Conservation (phyloP, 768 basidiomycete genomes). For the Termitomyces sp. region DNA sequence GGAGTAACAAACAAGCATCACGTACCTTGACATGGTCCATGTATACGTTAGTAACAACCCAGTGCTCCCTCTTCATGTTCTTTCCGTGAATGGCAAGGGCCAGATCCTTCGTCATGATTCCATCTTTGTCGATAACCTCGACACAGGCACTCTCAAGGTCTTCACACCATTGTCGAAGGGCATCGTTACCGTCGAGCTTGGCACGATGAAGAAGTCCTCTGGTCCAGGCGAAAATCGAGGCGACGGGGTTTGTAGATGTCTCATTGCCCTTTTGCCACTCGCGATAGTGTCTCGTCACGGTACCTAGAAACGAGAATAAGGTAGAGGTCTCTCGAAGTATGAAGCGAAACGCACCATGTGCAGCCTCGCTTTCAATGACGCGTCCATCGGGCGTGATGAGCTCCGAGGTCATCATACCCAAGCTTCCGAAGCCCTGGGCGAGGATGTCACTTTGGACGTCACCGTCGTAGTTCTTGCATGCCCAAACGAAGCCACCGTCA, state of each 20-base stretch:
- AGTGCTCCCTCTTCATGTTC: conserved; percentile 89
- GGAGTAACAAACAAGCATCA: background rate
- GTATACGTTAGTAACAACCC: conserved; percentile 93
- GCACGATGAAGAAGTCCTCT: conserved; percentile 91
- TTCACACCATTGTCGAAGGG: conserved; percentile 68
- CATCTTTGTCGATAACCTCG: conserved; percentile 87
- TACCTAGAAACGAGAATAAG: conserved; percentile 37
- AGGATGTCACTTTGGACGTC: conserved; percentile 91
- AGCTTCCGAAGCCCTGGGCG: conserved; percentile 93
- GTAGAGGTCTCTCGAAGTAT: background rate
- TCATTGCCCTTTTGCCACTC: conserved; percentile 97
- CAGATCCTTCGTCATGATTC: conserved; percentile 96
- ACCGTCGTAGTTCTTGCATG: conserved; percentile 78
- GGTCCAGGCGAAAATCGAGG: conserved; percentile 99
- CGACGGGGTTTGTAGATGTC: conserved; percentile 98
- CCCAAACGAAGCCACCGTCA: conserved; percentile 86
- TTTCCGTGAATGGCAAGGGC: conserved; percentile 93
- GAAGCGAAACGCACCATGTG: conserved; percentile 59
- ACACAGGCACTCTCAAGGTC: conserved; percentile 86
- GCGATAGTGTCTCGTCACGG: conserved; percentile 95
- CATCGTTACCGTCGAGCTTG: conserved; percentile 82
- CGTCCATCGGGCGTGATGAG: conserved; percentile 93
- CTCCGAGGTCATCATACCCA: conserved; percentile 99
- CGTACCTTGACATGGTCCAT: conserved; percentile 90
- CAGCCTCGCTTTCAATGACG: conserved; percentile 93